Conservation (phyloP, 768 basidiomycete species). For the Porphyrellus cyaneotinctus region DNA sequence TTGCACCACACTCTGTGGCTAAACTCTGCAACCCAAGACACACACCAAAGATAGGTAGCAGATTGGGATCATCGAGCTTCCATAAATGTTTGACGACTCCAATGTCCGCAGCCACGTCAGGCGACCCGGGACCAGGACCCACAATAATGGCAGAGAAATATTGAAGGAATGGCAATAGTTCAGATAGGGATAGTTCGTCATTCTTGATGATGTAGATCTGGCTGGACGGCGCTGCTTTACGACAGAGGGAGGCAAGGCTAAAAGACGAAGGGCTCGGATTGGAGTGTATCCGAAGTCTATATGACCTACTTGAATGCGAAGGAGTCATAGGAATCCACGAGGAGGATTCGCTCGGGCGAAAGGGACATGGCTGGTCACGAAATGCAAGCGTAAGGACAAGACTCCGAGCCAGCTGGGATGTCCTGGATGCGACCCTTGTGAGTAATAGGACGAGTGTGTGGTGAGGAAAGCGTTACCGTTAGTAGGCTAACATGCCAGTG, state of each 20-base stretch:
- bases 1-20: conserved; percentile 58
- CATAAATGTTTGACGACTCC: conserved; percentile 70
- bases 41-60: conserved; percentile 77
- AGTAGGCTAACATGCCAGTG: neutral
- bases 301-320: conserved; percentile 81
- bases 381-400: neutral
- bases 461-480: neutral
- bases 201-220: conserved; percentile 71
- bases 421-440: neutral
- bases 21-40: conserved; percentile 82
- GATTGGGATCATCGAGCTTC: conserved; percentile 47
- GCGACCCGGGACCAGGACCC: conserved; percentile 81
- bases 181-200: conserved; percentile 48
- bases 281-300: neutral
- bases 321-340: conserved; percentile 84
- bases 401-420: neutral
- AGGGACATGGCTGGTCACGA: conserved; percentile 23
- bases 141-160: conserved; percentile 69
- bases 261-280: neutral
- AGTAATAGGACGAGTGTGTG: neutral
- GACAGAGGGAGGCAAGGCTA: conserved; percentile 72
- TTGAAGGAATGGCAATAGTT: conserved; percentile 50
- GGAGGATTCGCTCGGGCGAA: conserved; percentile 49
- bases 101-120: conserved; percentile 54
- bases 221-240: conserved; percentile 56